Percentiles rank a stretch among this genome's conserved stretches.
These are phyloP conservation scores for Epicoccum sorghinum DNA, from an alignment of 2,329 filamentous ascomycete species.

Conservation along the genomic window DNA sequence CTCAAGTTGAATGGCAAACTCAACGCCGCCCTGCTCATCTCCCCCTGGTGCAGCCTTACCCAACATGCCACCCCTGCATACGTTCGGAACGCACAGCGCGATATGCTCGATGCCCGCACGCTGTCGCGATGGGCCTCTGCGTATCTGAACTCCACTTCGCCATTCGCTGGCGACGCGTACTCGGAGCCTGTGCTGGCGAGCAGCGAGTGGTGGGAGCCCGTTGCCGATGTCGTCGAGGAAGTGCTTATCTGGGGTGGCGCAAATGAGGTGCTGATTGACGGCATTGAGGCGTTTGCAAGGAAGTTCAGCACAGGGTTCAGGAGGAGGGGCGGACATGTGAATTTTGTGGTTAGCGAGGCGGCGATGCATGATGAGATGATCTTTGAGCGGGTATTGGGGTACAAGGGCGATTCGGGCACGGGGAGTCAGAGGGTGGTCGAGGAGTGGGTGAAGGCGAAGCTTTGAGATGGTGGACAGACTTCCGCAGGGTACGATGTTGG, in stretches of 20 bases:
- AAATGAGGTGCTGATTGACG: slow-evolving; percentile 63
- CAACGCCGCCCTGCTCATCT: slow-evolving; percentile 60
- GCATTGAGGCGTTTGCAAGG: slow-evolving; percentile 58
- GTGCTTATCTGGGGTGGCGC: slow-evolving; percentile 62
- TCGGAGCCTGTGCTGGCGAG: slow-evolving; percentile 59
- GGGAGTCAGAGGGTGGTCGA: slow-evolving; percentile 46
- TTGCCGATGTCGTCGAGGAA: slow-evolving; percentile 53
- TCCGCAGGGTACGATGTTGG: too few relatives aligned
- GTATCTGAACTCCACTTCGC: slow-evolving; percentile 52
- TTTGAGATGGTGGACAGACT: slow-evolving; percentile 10
- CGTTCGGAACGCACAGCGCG: slow-evolving; percentile 56
- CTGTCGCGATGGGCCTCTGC: slow-evolving; percentile 55
- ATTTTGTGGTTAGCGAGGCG: slow-evolving; percentile 45
- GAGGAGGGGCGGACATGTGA: slow-evolving; percentile 36
- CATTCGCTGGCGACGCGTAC: slow-evolving; percentile 60
- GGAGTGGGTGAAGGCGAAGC: slow-evolving; percentile 47
- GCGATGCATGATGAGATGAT: slow-evolving; percentile 53
- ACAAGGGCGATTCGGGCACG: slow-evolving; percentile 45
- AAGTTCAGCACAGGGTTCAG: slow-evolving; percentile 54
- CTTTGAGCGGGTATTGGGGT: slow-evolving; percentile 48
- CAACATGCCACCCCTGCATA: slow-evolving; percentile 52
- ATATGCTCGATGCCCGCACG: slow-evolving; percentile 54
- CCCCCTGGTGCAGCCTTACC: slow-evolving; percentile 63
- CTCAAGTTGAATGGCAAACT: slow-evolving; percentile 53
- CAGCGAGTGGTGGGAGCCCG: slow-evolving; percentile 59